These are phyloP conservation scores for Rhizopogon vinicolor DNA, from an alignment of 768 basidiomycete species.

Conservation along the genomic window DNA sequence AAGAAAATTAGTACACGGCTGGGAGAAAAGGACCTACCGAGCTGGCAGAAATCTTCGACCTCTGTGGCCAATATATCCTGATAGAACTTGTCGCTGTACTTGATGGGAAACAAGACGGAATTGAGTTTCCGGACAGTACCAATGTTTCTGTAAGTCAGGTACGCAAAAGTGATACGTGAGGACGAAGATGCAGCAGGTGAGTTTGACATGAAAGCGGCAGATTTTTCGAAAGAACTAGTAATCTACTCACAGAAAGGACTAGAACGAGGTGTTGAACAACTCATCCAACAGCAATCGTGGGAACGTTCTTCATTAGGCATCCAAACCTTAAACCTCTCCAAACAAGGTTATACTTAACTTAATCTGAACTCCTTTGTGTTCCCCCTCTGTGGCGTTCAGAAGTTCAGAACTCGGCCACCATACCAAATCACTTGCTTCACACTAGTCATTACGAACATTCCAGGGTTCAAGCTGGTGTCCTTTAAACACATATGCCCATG, in stretches of 20 bases:
- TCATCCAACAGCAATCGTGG: conserved; percentile 12
- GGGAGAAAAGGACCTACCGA: conserved; percentile 51
- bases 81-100: conserved; percentile 88
- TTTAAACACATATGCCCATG: neutral
- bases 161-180: conserved; percentile 62
- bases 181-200: conserved; percentile 12
- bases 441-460: neutral
- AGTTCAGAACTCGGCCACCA: neutral
- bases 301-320: conserved; percentile 11
- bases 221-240: conserved; percentile 9
- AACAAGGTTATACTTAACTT: conserved; percentile 1
- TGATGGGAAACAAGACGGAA: conserved; percentile 83
- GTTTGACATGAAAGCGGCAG: conserved; percentile 14
- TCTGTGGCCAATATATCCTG: conserved; percentile 71
- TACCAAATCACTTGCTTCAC: neutral
- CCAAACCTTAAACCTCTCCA: neutral
- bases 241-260: conserved; percentile 16
- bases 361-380: neutral
- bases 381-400: neutral
- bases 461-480: neutral
- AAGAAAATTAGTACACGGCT: conserved; percentile 2
- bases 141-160: conserved; percentile 76
- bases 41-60: conserved; percentile 82
- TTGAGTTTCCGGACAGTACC: conserved; percentile 63
- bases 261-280: neutral